A percentile compares a stretch with the other conserved stretches of the same genome.
Conservation (phyloP, 2,329 filamentous ascomycete species). For the Colletotrichum tanaceti region DNA sequence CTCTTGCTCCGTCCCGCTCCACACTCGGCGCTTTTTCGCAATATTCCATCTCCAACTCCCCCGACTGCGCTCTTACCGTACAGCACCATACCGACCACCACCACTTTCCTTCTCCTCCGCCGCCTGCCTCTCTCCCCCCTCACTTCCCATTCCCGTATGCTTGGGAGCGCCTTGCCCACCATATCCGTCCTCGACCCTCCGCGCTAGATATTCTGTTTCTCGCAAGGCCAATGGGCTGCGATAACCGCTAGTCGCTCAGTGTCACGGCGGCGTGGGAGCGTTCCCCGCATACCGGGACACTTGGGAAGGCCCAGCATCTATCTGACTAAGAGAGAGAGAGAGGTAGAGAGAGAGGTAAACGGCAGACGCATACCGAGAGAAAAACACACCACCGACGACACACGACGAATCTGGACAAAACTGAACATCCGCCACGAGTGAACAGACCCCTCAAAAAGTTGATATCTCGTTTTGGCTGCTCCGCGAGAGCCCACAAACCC, state of each 20-base stretch:
- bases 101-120: slow-evolving; percentile 12
- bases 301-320: slow-evolving; percentile 38
- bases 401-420: slow-evolving; percentile 7
- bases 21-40: slow-evolving; percentile 41
- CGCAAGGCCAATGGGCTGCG: slow-evolving; percentile 65
- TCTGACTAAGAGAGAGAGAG: background rate
- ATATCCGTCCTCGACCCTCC: slow-evolving; percentile 15
- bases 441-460: slow-evolving; percentile 17
- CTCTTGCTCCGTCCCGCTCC: slow-evolving; percentile 39
- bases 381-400: slow-evolving; percentile 11
- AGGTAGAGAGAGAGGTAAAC: background rate
- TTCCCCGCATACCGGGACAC: slow-evolving; percentile 67
- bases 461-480: slow-evolving; percentile 29
- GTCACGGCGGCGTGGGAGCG: slow-evolving; percentile 69
- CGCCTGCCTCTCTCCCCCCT: slow-evolving; percentile 43
- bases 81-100: slow-evolving; percentile 24
- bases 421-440: slow-evolving; percentile 2
- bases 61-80: slow-evolving; percentile 30
- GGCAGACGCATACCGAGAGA: slow-evolving; percentile 18
- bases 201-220: slow-evolving; percentile 25
- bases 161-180: slow-evolving; percentile 36
- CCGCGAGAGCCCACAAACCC: slow-evolving; percentile 1
- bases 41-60: slow-evolving; percentile 38
- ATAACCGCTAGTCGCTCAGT: slow-evolving; percentile 65
- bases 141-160: slow-evolving; percentile 35